Conservation (phyloP, 352 stramenopile genomes). For the Phytopythium boreale region DNA sequence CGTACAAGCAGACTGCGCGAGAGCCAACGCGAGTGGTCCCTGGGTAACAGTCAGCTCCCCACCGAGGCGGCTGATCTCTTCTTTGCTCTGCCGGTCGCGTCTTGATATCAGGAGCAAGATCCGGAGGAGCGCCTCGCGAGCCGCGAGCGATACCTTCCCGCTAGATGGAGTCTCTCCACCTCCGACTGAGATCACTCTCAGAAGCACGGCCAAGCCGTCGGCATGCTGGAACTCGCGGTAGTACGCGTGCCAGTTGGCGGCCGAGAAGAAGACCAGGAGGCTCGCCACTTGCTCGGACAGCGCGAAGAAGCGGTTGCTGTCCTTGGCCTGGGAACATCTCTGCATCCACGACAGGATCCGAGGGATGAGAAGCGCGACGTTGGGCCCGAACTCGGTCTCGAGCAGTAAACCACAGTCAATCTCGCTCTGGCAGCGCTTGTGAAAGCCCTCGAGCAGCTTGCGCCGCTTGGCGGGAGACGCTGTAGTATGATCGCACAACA, state of each 20-base stretch:
- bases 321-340: constrained; percentile 21
- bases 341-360: constrained; percentile 69
- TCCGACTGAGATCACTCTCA: constrained; percentile 29
- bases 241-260: constrained; percentile 32
- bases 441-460: constrained; percentile 54
- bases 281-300: constrained; percentile 48
- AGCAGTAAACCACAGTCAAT: constrained; percentile 22
- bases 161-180: constrained; percentile 10
- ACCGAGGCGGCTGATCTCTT: constrained; percentile 38
- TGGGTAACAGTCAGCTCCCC: constrained; percentile 46
- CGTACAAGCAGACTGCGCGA: constrained; percentile 14
- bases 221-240: constrained; percentile 54
- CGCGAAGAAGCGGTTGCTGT: constrained; percentile 14
- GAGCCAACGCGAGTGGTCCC: constrained; percentile 22
- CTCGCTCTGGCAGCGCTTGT: constrained; percentile 18
- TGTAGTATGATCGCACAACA: constrained; percentile 7
- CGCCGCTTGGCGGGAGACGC: constrained; percentile 48
- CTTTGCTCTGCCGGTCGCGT: constrained; percentile 34
- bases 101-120: constrained; percentile 44
- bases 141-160: constrained; percentile 9
- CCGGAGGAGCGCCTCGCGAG: constrained; percentile 30
- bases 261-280: constrained; percentile 47
- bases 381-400: constrained; percentile 37
- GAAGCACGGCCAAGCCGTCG: constrained; percentile 42
- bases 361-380: constrained; percentile 54